A percentile compares a stretch with the other conserved stretches of the same genome.
Evolutionary conservation across 2,329 filamentous ascomycete genomes (phyloP).

Genomic region (Xylariaceae sp.): DNA sequence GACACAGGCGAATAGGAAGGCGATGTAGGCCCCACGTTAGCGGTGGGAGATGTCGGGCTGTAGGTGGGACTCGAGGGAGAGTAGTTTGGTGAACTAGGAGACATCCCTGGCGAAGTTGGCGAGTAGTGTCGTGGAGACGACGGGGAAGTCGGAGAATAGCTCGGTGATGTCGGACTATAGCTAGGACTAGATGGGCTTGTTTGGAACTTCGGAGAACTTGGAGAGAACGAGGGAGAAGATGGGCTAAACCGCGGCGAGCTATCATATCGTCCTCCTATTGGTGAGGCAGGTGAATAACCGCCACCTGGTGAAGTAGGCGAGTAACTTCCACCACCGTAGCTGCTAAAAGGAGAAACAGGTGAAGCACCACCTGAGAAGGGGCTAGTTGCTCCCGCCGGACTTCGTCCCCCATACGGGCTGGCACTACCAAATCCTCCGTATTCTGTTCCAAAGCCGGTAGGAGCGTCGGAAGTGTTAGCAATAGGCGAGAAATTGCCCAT

Average conservation of each 20-base stretch:
- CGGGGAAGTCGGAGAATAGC: constrained; percentile 65
- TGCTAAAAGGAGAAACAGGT: constrained; percentile 64
- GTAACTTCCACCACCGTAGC: constrained; percentile 61
- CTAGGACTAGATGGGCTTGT: constrained; percentile 60
- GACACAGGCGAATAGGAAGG: constrained; percentile 71
- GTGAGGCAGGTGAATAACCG: constrained; percentile 81
- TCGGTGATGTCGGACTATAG: constrained; percentile 68
- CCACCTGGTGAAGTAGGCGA: constrained; percentile 72
- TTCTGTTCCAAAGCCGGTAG: constrained; percentile 66
- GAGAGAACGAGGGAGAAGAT: constrained; percentile 65
- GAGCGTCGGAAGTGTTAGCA: constrained; percentile 72
- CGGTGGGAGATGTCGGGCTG: constrained; percentile 67
- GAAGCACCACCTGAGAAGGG: constrained; percentile 73
- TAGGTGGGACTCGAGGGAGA: constrained; percentile 72
- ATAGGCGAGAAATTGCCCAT: constrained; percentile 76
- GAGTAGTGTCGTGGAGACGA: constrained; percentile 61
- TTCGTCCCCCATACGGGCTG: constrained; percentile 70
- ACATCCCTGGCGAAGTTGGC: constrained; percentile 75
- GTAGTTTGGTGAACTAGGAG: constrained; percentile 74
- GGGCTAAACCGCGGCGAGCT: constrained; percentile 66
- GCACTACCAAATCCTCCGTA: constrained; percentile 57
- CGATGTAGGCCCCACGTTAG: constrained; percentile 52
- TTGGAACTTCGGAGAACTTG: constrained; percentile 51
- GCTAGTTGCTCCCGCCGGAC: constrained; percentile 71
- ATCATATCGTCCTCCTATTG: constrained; percentile 54